Evolutionary conservation across 352 stramenopile genomes (phyloP), one percentile per base, ranked within the genome.

Genomic region (Globisporangium canariense): DNA sequence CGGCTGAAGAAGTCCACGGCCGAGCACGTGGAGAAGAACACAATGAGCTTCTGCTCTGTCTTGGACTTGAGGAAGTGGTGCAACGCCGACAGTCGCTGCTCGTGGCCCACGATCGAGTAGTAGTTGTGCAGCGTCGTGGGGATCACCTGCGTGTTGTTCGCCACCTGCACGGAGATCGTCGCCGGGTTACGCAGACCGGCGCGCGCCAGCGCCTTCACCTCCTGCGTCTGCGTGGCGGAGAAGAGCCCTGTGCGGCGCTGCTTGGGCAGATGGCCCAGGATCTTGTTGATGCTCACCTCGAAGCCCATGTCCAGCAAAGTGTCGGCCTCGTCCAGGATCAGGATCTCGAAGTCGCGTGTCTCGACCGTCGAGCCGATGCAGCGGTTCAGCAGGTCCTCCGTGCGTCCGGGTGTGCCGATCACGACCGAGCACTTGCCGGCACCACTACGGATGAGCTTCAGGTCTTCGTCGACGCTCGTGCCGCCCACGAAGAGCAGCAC

Each of bases 311-410:
- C 97, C 41, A 99, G 82, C 41, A 99, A 69, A 25, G 96, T 98
- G 70, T 99, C 98, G n/a, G 97, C 97, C 75, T 99, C 98, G 75
- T 99, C 98, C 36, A 99, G 73, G 54, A 99, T 97, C 22, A 99
- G 79, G 36, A 98, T 91, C 68, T 99, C 97, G 57, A 99, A 91
- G 75, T 98, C 90, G 38, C 84, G 88, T 16, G 90, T 83, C 67
- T 98, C 91, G 46, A 98, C 63, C 16, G 70, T 83, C 36, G 73
- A 78, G 62, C 79, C 78, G 22, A 84, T 78, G 63, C 83, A 97
- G 78, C 77, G 80, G 60, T 88, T 93, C 69, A 89, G 90, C 61
- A 98, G 88, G 76, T 91, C 94, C 69, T 89, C 86, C 14, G 77
- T 96, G 62, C 79, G 83, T 18, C 85, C 94, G 18, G 89, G 93